Percentiles rank a stretch among this genome's conserved stretches.
Evolutionary conservation across 257 asterid species (phyloP).

Genomic region (Petrea volubilis): DNA sequence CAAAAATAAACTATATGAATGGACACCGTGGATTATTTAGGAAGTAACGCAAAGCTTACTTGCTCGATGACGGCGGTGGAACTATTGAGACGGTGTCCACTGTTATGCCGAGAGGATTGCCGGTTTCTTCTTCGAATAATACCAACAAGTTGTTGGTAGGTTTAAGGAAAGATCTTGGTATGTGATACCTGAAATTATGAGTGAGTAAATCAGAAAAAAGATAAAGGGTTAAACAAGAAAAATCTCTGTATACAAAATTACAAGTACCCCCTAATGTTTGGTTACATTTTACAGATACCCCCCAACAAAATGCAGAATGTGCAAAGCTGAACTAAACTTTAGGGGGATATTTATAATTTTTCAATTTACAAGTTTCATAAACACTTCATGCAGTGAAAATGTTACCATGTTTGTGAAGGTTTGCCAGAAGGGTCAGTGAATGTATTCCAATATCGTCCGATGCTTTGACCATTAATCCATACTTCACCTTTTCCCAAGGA

Average conservation of each 20-base stretch:
- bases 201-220: neutral
- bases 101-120: constrained; percentile 62
- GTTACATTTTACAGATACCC: no score
- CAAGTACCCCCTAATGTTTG: no score
- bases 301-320: no score
- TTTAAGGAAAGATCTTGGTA: constrained; percentile 83
- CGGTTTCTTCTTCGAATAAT: constrained; percentile 78
- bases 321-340: no score
- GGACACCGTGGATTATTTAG: no score
- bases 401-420: constrained; percentile 82
- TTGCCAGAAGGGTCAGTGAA: constrained; percentile 50
- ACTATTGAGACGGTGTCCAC: constrained; percentile 67
- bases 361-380: no score
- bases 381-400: constrained; percentile 4
- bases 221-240: no score
- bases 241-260: no score
- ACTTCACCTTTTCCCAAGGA: constrained; percentile 92
- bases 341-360: no score
- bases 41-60: no score
- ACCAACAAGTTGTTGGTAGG: constrained; percentile 59
- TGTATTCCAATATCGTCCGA: constrained; percentile 89
- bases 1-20: no score
- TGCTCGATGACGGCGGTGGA: no score
- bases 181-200: constrained; percentile 56
- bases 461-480: constrained; percentile 80